A percentile compares a stretch with the other conserved stretches of the same genome.
Conservation (phyloP, 2,329 filamentous ascomycete species). For the Apiospora marii region DNA sequence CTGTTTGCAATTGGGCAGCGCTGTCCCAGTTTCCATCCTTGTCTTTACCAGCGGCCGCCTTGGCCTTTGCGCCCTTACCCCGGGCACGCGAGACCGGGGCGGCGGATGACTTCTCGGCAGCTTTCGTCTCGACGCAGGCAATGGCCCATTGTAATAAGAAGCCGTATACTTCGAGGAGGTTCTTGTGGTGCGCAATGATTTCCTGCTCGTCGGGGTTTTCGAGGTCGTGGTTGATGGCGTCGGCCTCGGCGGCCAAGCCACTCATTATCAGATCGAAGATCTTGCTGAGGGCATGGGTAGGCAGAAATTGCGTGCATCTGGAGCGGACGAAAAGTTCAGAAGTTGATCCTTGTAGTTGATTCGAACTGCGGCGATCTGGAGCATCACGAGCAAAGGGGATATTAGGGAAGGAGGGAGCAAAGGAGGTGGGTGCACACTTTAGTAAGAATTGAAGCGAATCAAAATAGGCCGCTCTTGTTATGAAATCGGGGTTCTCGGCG, state of each 20-base stretch:
- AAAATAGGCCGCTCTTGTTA: constrained; percentile 80
- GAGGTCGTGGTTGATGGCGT: constrained; percentile 84
- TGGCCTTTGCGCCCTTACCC: constrained; percentile 77
- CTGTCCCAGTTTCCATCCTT: constrained; percentile 91
- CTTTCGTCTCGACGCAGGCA: constrained; percentile 91
- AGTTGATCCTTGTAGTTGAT: constrained; percentile 52
- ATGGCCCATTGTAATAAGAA: constrained; percentile 96
- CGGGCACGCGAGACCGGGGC: constrained; percentile 75
- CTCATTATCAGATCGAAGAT: constrained; percentile 90
- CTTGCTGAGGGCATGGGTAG: constrained; percentile 86
- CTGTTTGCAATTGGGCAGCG: constrained; percentile 83
- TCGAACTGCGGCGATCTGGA: constrained; percentile 28
- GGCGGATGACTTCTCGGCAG: constrained; percentile 84
- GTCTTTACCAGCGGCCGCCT: constrained; percentile 65
- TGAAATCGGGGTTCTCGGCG: constrained; percentile 88
- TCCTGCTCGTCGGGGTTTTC: constrained; percentile 90
- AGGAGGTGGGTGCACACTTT: constrained; percentile 81
- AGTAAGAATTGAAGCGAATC: constrained; percentile 95
- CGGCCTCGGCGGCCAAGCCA: constrained; percentile 84
- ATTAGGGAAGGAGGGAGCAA: constrained; percentile 40
- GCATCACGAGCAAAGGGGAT: constrained; percentile 29
- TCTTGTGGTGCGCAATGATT: constrained; percentile 84
- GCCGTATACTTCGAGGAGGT: constrained; percentile 90
- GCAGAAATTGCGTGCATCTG: constrained; percentile 84
- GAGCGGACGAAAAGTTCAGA: constrained; percentile 70